Evolutionary conservation across 495 filamentous ascomycete species (phyloP).

Genomic region (Aspergillus diversus): DNA sequence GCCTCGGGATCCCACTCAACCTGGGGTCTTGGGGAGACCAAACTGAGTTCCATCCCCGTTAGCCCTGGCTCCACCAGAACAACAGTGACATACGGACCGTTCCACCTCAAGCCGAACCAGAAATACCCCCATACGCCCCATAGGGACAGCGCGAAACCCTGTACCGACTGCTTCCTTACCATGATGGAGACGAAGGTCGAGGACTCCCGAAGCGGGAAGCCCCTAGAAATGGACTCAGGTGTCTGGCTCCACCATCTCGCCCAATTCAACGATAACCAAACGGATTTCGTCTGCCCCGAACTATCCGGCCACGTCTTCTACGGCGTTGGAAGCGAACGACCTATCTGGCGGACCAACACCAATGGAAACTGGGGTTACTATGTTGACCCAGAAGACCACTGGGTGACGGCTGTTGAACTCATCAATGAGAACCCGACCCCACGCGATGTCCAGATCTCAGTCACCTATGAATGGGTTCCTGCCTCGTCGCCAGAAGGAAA

Average conservation of each 20-base stretch:
- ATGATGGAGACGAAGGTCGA: not conserved
- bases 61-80: not conserved
- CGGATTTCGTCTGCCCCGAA: not conserved
- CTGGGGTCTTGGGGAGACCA: not conserved
- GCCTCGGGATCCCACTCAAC: not conserved
- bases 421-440: not conserved
- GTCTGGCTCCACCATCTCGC: not conserved
- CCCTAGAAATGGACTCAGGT: not conserved
- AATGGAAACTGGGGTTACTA: not conserved
- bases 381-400: not conserved
- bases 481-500: not conserved
- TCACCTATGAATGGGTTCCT: not conserved
- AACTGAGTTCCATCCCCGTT: not conserved
- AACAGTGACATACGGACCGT: not conserved
- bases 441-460: not conserved
- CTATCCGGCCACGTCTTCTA: not conserved
- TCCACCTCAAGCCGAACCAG: not conserved
- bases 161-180: not conserved
- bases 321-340: not conserved
- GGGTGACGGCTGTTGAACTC: not conserved
- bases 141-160: not conserved
- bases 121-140: not conserved
- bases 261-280: not conserved
- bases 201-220: not conserved
- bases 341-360: not conserved